Conservation (phyloP, 2,329 filamentous ascomycete genomes). For the Fusarium sp. region DNA sequence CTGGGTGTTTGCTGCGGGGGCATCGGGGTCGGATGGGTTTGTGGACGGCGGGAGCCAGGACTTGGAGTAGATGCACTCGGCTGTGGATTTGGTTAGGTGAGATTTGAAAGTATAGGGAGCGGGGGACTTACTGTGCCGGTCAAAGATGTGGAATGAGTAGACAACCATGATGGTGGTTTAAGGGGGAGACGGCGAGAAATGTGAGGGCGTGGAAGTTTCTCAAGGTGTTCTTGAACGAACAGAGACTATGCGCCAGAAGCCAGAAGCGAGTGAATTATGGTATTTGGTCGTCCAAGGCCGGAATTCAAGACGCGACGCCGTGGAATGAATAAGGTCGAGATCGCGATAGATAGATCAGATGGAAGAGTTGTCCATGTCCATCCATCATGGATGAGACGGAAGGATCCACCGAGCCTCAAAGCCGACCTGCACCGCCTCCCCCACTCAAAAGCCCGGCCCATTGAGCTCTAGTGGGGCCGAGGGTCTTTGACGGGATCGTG, state of each 20-base stretch:
- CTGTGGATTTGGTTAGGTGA: conserved; percentile 61
- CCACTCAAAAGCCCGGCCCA: not conserved
- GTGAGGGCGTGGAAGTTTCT: not conserved
- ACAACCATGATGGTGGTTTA: conserved; percentile 77
- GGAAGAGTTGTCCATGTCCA: conserved; percentile 1
- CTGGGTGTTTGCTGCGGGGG: conserved; percentile 2
- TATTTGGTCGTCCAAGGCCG: not conserved
- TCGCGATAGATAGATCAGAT: conserved; percentile 4
- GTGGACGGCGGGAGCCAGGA: conserved; percentile 76
- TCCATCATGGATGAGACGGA: conserved; percentile 7
- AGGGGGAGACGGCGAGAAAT: not conserved
- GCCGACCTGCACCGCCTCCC: not conserved
- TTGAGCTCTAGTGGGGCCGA: conserved; percentile 14
- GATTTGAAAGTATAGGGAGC: not conserved
- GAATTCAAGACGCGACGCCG: not conserved
- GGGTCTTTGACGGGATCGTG: conserved; percentile 3
- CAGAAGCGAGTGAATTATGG: not conserved
- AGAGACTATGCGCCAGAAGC: not conserved
- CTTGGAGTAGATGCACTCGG: conserved; percentile 96
- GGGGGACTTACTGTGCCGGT: conserved; percentile 84
- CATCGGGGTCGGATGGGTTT: conserved; percentile 43
- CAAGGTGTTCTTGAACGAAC: not conserved
- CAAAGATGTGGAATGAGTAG: conserved; percentile 99
- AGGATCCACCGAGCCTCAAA: conserved; percentile 24
- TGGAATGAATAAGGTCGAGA: not conserved